Evolutionary conservation across 495 filamentous ascomycete species (phyloP).

Genomic region (Aspergillus kassunensis): DNA sequence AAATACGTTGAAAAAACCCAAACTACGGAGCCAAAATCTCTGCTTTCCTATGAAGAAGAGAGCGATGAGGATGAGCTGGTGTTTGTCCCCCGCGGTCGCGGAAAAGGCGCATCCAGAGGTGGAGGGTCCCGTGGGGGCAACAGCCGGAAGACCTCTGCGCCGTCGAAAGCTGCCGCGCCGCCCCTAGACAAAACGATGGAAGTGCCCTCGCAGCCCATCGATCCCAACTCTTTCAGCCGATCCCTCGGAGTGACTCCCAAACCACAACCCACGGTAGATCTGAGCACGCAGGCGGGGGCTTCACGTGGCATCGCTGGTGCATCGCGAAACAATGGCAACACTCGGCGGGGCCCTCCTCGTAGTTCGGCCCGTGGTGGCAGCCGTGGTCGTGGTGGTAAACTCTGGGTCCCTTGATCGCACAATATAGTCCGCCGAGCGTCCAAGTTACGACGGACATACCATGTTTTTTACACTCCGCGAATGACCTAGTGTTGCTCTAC

Average conservation of each 20-base stretch:
- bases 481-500: constrained; percentile 22
- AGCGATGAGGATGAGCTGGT: constrained; percentile 60
- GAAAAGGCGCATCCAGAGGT: constrained; percentile 37
- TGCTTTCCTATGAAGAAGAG: constrained; percentile 45
- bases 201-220: constrained; percentile 50
- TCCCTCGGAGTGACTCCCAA: constrained; percentile 27
- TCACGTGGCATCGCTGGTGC: constrained; percentile 36
- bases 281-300: constrained; percentile 35
- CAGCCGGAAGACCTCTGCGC: constrained; percentile 18
- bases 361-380: constrained; percentile 29
- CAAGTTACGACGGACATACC: constrained; percentile 23
- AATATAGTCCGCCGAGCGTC: constrained; percentile 20
- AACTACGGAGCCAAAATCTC: constrained; percentile 36
- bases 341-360: constrained; percentile 33
- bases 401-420: constrained; percentile 50
- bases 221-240: constrained; percentile 53
- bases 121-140: constrained; percentile 35
- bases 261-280: constrained; percentile 31
- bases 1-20: constrained; percentile 47
- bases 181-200: constrained; percentile 32
- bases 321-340: constrained; percentile 31
- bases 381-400: constrained; percentile 35
- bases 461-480: constrained; percentile 12
- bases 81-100: constrained; percentile 48
- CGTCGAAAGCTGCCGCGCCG: constrained; percentile 24